Conservation (phyloP, 306 rosid genomes). For the Inga laurina region DNA sequence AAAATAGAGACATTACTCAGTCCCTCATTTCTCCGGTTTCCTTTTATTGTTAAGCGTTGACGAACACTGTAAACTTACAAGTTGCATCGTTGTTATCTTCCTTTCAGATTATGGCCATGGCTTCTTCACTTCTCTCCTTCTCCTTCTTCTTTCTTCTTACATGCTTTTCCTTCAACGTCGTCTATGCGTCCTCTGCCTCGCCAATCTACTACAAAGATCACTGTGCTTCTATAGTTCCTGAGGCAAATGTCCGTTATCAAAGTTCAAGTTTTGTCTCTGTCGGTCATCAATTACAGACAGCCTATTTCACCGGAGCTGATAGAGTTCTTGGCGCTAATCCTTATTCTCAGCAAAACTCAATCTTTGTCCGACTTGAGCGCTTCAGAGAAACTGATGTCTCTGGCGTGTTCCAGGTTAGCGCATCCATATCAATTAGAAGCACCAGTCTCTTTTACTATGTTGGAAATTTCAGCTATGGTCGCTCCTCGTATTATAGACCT, state of each 20-base stretch:
- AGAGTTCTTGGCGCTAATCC: not conserved
- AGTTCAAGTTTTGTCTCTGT: not conserved
- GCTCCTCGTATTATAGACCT: not conserved
- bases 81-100: not conserved
- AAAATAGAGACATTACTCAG: not conserved
- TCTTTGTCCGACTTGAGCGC: conserved; percentile 2
- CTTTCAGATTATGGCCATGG: conserved; percentile 29
- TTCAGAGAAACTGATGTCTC: conserved; percentile 27
- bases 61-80: not conserved
- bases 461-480: conserved; percentile 24
- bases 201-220: conserved; percentile 36
- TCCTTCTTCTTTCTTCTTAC: conserved; percentile 27
- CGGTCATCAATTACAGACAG: conserved; percentile 2
- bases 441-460: conserved; percentile 5
- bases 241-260: not conserved
- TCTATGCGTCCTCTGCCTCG: conserved; percentile 33
- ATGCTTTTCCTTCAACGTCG: conserved; percentile 18
- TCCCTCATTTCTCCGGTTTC: not conserved
- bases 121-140: conserved; percentile 36
- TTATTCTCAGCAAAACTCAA: not conserved
- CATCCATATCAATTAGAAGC: conserved; percentile 14
- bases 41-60: not conserved
- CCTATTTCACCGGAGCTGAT: conserved; percentile 44
- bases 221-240: conserved; percentile 46
- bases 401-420: conserved; percentile 41